phyloP scores from a whole-genome alignment of 2,329 filamentous ascomycete genomes.

The Nothophaeocryptopus gaeumannii region DNA sequence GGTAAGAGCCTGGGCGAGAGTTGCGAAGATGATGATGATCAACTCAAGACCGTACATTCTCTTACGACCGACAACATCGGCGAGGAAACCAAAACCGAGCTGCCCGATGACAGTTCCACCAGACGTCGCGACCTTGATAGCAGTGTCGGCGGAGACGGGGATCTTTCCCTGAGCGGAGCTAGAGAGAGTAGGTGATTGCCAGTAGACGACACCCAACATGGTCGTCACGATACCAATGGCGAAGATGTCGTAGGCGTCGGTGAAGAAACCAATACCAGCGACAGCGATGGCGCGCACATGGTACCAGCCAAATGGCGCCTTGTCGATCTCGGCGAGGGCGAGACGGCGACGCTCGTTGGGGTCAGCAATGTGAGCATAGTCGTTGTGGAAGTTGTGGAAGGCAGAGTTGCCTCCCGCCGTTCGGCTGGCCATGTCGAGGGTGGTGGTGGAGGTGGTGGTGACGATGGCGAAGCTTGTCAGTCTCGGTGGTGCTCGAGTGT shows the following conservation, averaged over 20 bases:
- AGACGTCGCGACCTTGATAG: slow-evolving; percentile 82
- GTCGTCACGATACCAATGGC: slow-evolving; percentile 68
- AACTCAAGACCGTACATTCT: slow-evolving; percentile 81
- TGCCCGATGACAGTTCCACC: slow-evolving; percentile 82
- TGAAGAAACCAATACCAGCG: slow-evolving; percentile 85
- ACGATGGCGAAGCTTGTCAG: neutral
- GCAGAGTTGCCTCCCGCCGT: slow-evolving; percentile 62
- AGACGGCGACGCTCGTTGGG: slow-evolving; percentile 75
- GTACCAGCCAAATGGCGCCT: slow-evolving; percentile 80
- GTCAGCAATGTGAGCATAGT: slow-evolving; percentile 64
- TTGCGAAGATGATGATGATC: slow-evolving; percentile 76
- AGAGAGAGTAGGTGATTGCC: slow-evolving; percentile 37
- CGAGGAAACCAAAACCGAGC: slow-evolving; percentile 73
- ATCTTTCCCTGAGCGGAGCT: slow-evolving; percentile 50
- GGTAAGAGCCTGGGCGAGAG: slow-evolving; percentile 67
- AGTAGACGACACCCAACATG: slow-evolving; percentile 79
- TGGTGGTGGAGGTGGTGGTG: neutral
- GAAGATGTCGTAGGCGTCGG: slow-evolving; percentile 77
- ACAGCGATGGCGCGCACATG: slow-evolving; percentile 75
- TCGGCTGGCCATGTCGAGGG: slow-evolving; percentile 4
- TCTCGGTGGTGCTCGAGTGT: slow-evolving; percentile 3
- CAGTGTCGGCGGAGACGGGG: slow-evolving; percentile 67
- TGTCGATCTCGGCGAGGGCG: slow-evolving; percentile 78
- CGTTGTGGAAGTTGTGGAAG: slow-evolving; percentile 76
- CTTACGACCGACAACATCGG: slow-evolving; percentile 75